Percentiles rank a stretch among this genome's conserved stretches.
phyloP scores from a whole-genome alignment of 805 yeast species.

The Cyberlindnera lachancei region DNA sequence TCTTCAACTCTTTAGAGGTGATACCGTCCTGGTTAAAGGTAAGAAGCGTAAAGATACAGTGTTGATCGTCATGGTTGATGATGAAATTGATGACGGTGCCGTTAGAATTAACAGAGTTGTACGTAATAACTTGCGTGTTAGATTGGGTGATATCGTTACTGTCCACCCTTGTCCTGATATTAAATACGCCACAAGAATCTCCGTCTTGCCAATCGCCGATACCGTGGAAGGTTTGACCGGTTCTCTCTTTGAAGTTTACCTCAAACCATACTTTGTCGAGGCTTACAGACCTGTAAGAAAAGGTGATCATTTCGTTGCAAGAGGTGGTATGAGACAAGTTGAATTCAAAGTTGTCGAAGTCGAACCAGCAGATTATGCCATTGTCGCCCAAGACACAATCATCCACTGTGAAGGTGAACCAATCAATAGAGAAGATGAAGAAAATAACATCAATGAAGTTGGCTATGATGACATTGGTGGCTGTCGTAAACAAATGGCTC shows the following conservation, averaged over 20 bases:
- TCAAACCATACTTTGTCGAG: constrained; percentile 97
- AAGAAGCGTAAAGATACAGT: constrained; percentile 98
- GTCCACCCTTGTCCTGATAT: constrained; percentile 96
- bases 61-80: constrained; percentile 90
- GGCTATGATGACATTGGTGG: constrained; percentile 99
- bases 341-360: constrained; percentile 98
- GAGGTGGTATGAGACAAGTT: constrained; percentile 99
- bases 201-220: constrained; percentile 94
- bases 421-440: constrained; percentile 96
- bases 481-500: constrained; percentile 98
- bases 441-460: constrained; percentile 90
- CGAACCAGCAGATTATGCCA: constrained; percentile 95
- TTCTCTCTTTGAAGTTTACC: constrained; percentile 87
- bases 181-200: constrained; percentile 91
- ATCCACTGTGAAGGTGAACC: constrained; percentile 99
- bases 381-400: constrained; percentile 96
- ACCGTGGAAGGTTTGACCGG: constrained; percentile 98
- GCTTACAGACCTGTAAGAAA: constrained; percentile 98
- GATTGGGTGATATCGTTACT: constrained; percentile 88
- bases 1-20: constrained; percentile 93
- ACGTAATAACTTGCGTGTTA: constrained; percentile 87
- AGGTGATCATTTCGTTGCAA: constrained; percentile 91
- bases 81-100: constrained; percentile 92
- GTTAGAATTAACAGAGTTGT: constrained; percentile 93
- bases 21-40: constrained; percentile 94